These are phyloP conservation scores for Entomortierella parvispora DNA, from an alignment of 192 early-diverging fungal species.

Conservation along the genomic window DNA sequence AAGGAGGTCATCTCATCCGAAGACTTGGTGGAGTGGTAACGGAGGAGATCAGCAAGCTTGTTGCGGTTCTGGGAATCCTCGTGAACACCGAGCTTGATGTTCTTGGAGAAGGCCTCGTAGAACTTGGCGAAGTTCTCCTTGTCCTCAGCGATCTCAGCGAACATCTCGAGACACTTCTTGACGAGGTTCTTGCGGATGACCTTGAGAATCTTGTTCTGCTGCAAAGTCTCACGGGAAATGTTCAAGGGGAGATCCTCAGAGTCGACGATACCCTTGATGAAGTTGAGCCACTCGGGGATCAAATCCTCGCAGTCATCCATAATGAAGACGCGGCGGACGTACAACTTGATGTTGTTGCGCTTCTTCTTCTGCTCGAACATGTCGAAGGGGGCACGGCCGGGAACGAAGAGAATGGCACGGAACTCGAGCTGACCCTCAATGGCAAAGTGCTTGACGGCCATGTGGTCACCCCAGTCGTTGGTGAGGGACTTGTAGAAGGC, in stretches of 20 bases:
- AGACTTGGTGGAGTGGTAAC: conserved; percentile 99
- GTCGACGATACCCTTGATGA: conserved; percentile 99
- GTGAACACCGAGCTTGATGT: conserved; percentile 99
- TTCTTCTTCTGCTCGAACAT: conserved; percentile 99
- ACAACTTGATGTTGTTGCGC: conserved; percentile 99
- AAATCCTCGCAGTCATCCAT: conserved; percentile 99
- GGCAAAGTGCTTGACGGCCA: conserved; percentile 98
- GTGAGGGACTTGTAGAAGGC: conserved; percentile 98
- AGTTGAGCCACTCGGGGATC: conserved; percentile 99
- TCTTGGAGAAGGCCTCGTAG: conserved; percentile 99
- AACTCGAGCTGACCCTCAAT: conserved; percentile 99
- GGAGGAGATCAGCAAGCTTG: conserved; percentile 97
- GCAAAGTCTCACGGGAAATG: conserved; percentile 99
- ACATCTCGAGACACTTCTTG: conserved; percentile 99
- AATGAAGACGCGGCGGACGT: conserved; percentile 99
- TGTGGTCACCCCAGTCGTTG: conserved; percentile 99
- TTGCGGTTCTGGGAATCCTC: conserved; percentile 97
- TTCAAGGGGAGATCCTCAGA: conserved; percentile 99
- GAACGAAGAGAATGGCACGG: conserved; percentile 97
- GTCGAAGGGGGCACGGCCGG: conserved; percentile 97
- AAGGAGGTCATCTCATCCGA: conserved; percentile 96
- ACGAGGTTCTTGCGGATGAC: conserved; percentile 99
- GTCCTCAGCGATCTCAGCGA: conserved; percentile 96
- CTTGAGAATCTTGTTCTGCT: conserved; percentile 99
- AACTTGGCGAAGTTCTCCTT: conserved; percentile 99